Conservation (phyloP, 208 protist genomes). For the Trypanosoma congolense region DNA sequence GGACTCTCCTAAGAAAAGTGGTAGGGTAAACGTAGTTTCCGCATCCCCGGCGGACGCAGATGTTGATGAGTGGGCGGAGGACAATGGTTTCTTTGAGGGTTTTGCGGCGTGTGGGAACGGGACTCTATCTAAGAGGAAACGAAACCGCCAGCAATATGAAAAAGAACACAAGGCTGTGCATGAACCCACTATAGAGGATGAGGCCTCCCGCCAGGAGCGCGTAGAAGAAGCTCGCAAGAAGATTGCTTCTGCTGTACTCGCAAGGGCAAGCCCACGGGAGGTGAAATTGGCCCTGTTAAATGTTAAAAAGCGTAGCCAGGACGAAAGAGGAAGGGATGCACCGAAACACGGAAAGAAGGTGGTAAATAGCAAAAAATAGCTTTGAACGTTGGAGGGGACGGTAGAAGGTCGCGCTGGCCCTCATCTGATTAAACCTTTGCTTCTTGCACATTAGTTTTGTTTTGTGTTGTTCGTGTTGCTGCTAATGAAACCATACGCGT, state of each 20-base stretch:
- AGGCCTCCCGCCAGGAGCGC: slow-evolving; percentile 24
- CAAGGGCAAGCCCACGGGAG: slow-evolving; percentile 62
- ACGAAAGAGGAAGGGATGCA: not conserved
- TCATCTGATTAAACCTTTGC: too few species aligned
- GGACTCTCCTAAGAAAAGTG: too few species aligned
- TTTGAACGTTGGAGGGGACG: too few species aligned
- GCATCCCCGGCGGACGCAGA: slow-evolving; percentile 2
- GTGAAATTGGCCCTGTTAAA: slow-evolving; percentile 27
- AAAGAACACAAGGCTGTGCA: slow-evolving; percentile 9
- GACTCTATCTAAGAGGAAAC: slow-evolving; percentile 41
- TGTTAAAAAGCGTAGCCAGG: slow-evolving; percentile 4
- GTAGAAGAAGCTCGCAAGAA: slow-evolving; percentile 43
- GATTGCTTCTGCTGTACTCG: slow-evolving; percentile 59
- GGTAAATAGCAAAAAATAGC: too few species aligned
- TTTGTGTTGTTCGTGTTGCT: too few species aligned
- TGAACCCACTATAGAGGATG: slow-evolving; percentile 10
- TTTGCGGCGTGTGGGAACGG: slow-evolving; percentile 27
- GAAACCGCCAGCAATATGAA: slow-evolving; percentile 35
- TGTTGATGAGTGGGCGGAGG: slow-evolving; percentile 64
- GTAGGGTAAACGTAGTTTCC: too few species aligned
- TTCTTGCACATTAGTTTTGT: too few species aligned
- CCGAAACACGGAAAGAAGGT: not conserved
- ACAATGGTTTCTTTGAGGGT: slow-evolving; percentile 58
- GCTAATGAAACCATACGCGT: too few species aligned
- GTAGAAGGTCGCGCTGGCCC: too few species aligned